Conservation (phyloP, 2,329 filamentous ascomycete genomes). For the Pseudocercospora cruenta region DNA sequence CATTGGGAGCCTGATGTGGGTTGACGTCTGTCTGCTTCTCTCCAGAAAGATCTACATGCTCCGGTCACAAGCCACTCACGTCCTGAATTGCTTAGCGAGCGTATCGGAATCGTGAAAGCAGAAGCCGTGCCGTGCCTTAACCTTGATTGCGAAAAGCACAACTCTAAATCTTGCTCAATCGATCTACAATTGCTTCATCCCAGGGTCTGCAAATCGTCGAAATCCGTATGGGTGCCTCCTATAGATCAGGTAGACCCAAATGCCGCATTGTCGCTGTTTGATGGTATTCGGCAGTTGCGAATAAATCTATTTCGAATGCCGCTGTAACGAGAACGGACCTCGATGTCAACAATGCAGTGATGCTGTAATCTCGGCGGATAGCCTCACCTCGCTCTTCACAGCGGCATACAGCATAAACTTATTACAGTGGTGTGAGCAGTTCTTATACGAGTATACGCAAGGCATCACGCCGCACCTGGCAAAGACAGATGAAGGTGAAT, state of each 20-base stretch:
- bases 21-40: background rate
- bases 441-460: background rate
- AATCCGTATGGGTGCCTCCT: background rate
- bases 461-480: background rate
- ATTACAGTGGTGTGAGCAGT: too few species aligned
- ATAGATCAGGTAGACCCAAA: background rate
- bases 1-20: background rate
- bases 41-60: background rate
- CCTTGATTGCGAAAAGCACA: background rate
- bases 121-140: background rate
- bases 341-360: background rate
- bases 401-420: background rate
- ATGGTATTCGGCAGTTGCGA: background rate
- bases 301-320: background rate
- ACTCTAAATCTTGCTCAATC: background rate
- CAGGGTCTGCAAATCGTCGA: constrained; percentile 1
- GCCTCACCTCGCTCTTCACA: background rate
- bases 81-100: background rate
- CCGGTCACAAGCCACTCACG: constrained; percentile 4
- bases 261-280: background rate
- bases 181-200: background rate
- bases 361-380: background rate
- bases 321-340: background rate
- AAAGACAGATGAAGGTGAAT: background rate
- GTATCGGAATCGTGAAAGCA: background rate